Percentiles rank a stretch among this genome's conserved stretches.
These are phyloP conservation scores for Alternaria ethzedia DNA, from an alignment of 2,329 filamentous ascomycete species.

Conservation along the genomic window DNA sequence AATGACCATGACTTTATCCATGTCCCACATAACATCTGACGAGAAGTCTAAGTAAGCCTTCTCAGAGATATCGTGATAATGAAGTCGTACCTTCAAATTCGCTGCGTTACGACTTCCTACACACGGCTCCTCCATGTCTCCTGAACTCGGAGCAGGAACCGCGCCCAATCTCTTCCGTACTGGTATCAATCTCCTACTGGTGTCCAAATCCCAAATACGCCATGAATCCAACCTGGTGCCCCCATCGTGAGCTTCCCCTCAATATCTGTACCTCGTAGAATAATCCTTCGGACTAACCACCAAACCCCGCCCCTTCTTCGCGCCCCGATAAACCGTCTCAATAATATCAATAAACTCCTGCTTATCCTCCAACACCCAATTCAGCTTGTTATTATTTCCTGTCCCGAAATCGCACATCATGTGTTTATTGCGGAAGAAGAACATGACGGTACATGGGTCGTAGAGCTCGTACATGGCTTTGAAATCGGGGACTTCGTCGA, in stretches of 20 bases:
- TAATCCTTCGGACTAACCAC: constrained; percentile 93
- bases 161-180: background rate
- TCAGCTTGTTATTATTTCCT: constrained; percentile 98
- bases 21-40: background rate
- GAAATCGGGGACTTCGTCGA: constrained; percentile 71
- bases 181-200: background rate
- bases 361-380: constrained; percentile 96
- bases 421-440: constrained; percentile 97
- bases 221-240: background rate
- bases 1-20: background rate
- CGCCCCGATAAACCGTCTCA: constrained; percentile 97
- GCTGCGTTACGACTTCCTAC: background rate
- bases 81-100: background rate
- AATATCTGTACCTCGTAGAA: constrained; percentile 74
- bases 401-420: constrained; percentile 98
- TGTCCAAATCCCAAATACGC: background rate
- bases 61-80: background rate
- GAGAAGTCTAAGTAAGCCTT: background rate
- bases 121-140: too few relatives aligned
- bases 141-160: background rate
- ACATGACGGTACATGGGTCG: constrained; percentile 94
- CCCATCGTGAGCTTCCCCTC: constrained; percentile 10
- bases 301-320: constrained; percentile 95
- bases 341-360: constrained; percentile 98
- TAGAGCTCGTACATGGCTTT: constrained; percentile 94